Percentiles rank a stretch among this genome's conserved stretches.
Conservation (phyloP, 352 stramenopile species). For the Globisporangium cystogenes region DNA sequence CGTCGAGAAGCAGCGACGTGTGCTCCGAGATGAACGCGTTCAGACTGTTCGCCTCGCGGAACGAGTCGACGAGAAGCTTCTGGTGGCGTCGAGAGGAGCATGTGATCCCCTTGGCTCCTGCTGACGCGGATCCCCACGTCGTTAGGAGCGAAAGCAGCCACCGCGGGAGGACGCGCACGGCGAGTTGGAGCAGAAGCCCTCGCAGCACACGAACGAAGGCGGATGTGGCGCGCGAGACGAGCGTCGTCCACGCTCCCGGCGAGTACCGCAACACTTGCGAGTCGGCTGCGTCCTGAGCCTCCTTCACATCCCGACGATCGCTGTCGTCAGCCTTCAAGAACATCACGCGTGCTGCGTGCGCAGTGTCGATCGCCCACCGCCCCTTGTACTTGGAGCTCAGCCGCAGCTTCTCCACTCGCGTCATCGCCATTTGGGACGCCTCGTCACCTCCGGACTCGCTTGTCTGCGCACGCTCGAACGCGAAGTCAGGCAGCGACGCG, state of each 20-base stretch:
- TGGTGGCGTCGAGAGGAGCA: background rate
- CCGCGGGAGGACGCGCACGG: too few species aligned
- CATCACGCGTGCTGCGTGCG: background rate
- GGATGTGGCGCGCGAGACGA: too few species aligned
- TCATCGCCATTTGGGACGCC: background rate
- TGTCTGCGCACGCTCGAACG: background rate
- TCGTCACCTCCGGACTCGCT: background rate
- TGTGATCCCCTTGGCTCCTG: too few species aligned
- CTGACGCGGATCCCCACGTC: too few species aligned
- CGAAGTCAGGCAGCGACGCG: conserved; percentile 16
- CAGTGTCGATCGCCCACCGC: conserved; percentile 4
- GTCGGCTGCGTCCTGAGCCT: background rate
- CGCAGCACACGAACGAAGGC: too few species aligned
- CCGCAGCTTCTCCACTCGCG: conserved; percentile 4
- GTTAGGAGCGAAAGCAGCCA: too few species aligned
- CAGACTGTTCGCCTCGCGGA: conserved; percentile 21
- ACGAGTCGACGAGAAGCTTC: conserved; percentile 14
- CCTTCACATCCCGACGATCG: background rate
- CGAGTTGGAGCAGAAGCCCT: too few species aligned
- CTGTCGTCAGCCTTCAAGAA: conserved; percentile 1
- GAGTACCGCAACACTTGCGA: too few species aligned
- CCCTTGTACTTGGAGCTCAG: conserved; percentile 4
- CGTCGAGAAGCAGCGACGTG: conserved; percentile 2
- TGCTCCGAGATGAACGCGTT: conserved; percentile 24
- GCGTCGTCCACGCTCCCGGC: too few species aligned